phyloP scores from a whole-genome alignment of 2,329 filamentous ascomycete species.

The Fusarium brachygibbosum region DNA sequence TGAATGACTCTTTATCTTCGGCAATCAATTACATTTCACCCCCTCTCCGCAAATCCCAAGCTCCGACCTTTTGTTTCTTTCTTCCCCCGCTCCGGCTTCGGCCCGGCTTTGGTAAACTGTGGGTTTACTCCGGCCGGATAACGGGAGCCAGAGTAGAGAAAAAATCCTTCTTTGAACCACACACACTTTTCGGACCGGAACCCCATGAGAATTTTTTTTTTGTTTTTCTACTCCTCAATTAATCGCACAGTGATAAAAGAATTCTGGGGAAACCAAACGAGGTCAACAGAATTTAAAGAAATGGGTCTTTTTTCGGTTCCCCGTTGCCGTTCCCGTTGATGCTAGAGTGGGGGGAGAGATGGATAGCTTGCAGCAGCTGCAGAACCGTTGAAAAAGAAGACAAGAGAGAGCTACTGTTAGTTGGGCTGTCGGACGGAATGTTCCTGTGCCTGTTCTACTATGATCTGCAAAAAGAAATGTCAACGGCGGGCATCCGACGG shows the following conservation, averaged over 20 bases:
- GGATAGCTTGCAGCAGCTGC: not conserved
- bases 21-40: not conserved
- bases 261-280: slow-evolving; percentile 32
- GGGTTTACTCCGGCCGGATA: slow-evolving; percentile 38
- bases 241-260: slow-evolving; percentile 33
- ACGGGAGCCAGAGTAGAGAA: no score
- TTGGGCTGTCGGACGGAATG: slow-evolving; percentile 3
- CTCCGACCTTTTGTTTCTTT: not conserved
- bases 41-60: slow-evolving; percentile 30
- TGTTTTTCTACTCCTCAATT: slow-evolving; percentile 19
- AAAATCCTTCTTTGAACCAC: slow-evolving; percentile 8
- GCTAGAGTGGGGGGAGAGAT: not conserved
- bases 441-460: slow-evolving; percentile 16
- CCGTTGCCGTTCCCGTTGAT: slow-evolving; percentile 1
- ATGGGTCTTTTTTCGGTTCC: not conserved
- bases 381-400: slow-evolving; percentile 17
- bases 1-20: slow-evolving; percentile 20
- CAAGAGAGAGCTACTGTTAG: not conserved
- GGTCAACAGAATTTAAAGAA: slow-evolving; percentile 4
- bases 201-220: slow-evolving; percentile 11
- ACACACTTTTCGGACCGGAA: slow-evolving; percentile 4
- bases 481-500: slow-evolving; percentile 3
- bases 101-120: slow-evolving; percentile 30
- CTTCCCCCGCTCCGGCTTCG: slow-evolving; percentile 40
- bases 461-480: slow-evolving; percentile 8